Conservation (phyloP, 768 basidiomycete species). For the Cyclocybe cylindracea region DNA sequence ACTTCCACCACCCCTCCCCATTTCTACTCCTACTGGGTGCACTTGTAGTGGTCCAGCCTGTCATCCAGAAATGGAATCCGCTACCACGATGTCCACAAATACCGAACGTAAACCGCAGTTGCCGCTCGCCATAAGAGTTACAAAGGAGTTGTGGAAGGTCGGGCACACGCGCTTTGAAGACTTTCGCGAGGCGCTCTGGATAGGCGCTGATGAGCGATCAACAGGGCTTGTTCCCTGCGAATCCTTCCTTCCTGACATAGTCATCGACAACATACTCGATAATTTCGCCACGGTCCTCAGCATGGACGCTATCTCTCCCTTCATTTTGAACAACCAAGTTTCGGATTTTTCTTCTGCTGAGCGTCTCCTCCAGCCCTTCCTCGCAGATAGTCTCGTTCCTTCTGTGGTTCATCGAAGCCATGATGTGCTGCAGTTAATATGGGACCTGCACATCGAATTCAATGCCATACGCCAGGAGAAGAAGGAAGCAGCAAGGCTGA, state of each 20-base stretch:
- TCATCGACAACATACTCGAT: conserved; percentile 13
- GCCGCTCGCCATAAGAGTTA: conserved; percentile 9
- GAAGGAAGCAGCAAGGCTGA: conserved; percentile 3
- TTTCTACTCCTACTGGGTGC: no score
- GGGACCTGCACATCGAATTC: conserved; percentile 4
- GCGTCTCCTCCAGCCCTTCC: conserved; percentile 7
- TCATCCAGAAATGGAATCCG: no score
- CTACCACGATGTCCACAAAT: no score
- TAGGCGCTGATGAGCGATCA: conserved; percentile 8
- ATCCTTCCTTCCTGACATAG: conserved; percentile 11
- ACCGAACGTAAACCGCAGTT: not conserved
- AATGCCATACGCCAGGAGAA: conserved; percentile 4
- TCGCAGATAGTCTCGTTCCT: not conserved
- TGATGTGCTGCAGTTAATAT: not conserved
- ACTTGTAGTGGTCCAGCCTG: no score
- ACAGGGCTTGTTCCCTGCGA: conserved; percentile 13
- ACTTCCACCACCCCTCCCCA: no score
- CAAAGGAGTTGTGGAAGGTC: conserved; percentile 9
- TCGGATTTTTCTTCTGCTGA: not conserved
- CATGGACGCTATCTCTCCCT: not conserved
- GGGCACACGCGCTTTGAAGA: conserved; percentile 2
- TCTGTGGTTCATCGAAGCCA: not conserved
- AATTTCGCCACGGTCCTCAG: conserved; percentile 10
- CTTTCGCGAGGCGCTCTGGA: conserved; percentile 4
- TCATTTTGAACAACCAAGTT: not conserved